Percentiles rank a stretch among this genome's conserved stretches.
These are phyloP conservation scores for Speleostelium caveatum DNA, from an alignment of 78 protist genomes.

Conservation along the genomic window DNA sequence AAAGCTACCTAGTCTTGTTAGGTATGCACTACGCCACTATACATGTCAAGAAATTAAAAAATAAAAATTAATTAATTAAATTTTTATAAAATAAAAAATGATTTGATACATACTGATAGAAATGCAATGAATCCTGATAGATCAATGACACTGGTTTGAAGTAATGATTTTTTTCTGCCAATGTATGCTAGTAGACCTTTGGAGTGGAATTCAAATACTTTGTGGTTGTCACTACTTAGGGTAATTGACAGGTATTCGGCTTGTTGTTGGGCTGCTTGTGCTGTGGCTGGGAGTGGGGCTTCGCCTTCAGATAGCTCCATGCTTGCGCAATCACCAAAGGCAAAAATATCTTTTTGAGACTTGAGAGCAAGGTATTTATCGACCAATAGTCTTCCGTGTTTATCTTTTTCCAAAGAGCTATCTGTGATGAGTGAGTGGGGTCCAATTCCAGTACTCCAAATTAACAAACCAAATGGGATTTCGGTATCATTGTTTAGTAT, in stretches of 20 bases:
- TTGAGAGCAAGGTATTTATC: conserved; percentile 44
- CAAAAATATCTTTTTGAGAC: conserved; percentile 18
- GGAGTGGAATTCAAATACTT: conserved; percentile 62
- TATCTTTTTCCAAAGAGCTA: conserved; percentile 7
- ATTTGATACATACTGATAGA: background rate
- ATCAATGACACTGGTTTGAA: conserved; percentile 10
- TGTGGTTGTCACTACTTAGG: conserved; percentile 24
- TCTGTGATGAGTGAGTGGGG: background rate
- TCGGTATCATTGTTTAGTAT: background rate
- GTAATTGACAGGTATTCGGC: conserved; percentile 76
- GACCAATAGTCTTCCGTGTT: conserved; percentile 37
- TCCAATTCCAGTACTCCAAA: conserved; percentile 82
- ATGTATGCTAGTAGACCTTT: conserved; percentile 86
- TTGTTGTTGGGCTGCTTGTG: conserved; percentile 84
- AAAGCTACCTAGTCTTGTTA: conserved; percentile 81
- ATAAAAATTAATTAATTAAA: background rate
- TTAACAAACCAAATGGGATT: conserved; percentile 34
- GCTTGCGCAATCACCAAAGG: conserved; percentile 86
- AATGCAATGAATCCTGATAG: conserved; percentile 78
- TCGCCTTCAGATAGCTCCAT: background rate
- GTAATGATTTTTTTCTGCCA: conserved; percentile 69
- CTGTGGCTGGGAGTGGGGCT: conserved; percentile 86
- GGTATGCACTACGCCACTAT: conserved; percentile 89
- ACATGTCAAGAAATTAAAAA: no score
- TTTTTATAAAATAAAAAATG: background rate